Conservation (phyloP, 345 rosid genomes). For the Tarenaya hassleriana region DNA sequence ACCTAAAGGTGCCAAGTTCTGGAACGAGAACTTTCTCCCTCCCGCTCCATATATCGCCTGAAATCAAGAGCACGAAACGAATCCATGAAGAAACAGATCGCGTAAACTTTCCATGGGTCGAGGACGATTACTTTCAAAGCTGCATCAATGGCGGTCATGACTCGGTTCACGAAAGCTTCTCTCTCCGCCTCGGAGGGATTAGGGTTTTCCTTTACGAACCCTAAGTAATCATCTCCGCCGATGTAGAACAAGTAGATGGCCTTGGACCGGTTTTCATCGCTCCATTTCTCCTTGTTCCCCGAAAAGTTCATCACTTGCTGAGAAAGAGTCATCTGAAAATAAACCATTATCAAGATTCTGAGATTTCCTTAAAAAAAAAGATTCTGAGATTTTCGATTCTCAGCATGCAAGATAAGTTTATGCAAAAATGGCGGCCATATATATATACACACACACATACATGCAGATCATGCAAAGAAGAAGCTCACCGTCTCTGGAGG, state of each 20-base stretch:
- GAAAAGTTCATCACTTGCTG: background rate
- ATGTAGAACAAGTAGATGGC: conserved; percentile 3
- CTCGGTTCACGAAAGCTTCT: background rate
- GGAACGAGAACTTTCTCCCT: background rate
- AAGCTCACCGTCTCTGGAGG: background rate
- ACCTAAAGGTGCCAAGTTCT: background rate
- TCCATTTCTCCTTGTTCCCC: background rate
- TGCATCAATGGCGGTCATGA: background rate
- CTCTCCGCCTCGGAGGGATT: background rate
- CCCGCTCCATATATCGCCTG: background rate
- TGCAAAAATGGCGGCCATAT: no score
- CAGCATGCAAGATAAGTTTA: no score
- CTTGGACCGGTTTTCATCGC: background rate
- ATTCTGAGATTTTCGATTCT: no score
- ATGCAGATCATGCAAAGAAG: no score
- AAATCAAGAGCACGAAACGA: no score
- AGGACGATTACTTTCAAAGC: background rate
- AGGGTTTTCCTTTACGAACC: background rate
- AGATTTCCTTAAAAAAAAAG: no score
- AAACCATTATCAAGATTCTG: no score
- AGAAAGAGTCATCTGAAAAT: background rate
- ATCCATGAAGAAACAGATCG: no score
- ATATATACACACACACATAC: no score
- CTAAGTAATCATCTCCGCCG: conserved; percentile 1
- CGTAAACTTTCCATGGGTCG: no score